phyloP scores from a whole-genome alignment of 2,329 filamentous ascomycete species.

The Penicillium sp. region DNA sequence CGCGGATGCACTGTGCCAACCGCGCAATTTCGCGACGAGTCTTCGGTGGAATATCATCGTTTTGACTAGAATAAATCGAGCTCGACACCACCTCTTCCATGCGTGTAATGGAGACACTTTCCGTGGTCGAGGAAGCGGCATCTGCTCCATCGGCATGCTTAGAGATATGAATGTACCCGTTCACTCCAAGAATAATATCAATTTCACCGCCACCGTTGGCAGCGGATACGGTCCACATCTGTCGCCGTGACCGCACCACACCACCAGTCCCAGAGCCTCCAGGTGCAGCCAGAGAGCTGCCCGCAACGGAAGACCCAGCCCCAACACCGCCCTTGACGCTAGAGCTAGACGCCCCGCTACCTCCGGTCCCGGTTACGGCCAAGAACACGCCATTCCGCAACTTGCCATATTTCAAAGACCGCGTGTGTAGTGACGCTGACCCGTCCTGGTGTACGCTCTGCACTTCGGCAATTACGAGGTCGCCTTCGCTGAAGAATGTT shows the following conservation, averaged over 20 bases:
- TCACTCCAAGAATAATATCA: constrained; percentile 87
- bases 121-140: constrained; percentile 45
- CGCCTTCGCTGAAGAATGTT: constrained; percentile 94
- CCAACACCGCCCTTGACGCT: constrained; percentile 33
- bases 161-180: constrained; percentile 94
- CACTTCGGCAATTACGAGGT: constrained; percentile 91
- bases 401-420: constrained; percentile 91
- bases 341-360: constrained; percentile 54
- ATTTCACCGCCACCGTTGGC: constrained; percentile 57
- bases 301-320: constrained; percentile 52
- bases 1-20: constrained; percentile 75
- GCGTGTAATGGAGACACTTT: constrained; percentile 68
- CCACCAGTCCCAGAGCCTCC: constrained; percentile 58
- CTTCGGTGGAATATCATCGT: constrained; percentile 73
- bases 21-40: constrained; percentile 87
- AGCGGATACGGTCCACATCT: constrained; percentile 74
- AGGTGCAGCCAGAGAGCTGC: constrained; percentile 57
- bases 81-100: constrained; percentile 84
- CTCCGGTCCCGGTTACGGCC: constrained; percentile 75
- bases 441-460: constrained; percentile 86
- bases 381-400: constrained; percentile 90
- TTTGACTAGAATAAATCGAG: constrained; percentile 91
- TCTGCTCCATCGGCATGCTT: constrained; percentile 66
- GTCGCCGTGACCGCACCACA: constrained; percentile 77
- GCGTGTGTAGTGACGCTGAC: constrained; percentile 81